Percentiles rank a stretch among this genome's conserved stretches.
Evolutionary conservation across 2,329 filamentous ascomycete genomes (phyloP).

Genomic region (Chrysosphaeria jannelii): DNA sequence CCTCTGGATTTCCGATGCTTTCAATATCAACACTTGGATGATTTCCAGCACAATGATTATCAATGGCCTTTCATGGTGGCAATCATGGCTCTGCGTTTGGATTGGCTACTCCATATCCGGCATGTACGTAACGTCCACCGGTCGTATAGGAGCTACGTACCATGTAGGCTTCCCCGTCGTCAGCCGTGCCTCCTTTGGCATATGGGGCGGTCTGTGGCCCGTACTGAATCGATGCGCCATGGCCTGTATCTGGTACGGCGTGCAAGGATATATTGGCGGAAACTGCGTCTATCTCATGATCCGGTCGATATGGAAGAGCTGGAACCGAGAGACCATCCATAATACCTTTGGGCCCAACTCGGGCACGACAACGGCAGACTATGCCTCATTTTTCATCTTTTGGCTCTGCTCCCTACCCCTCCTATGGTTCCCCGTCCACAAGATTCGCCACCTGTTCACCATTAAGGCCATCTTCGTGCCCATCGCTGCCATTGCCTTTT

Average conservation of each 20-base stretch:
- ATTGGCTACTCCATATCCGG: slow-evolving; percentile 1
- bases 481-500: slow-evolving; percentile 8
- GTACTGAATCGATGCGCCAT: slow-evolving; percentile 2
- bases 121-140: slow-evolving; percentile 1
- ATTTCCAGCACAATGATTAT: slow-evolving; percentile 1
- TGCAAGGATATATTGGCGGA: slow-evolving; percentile 4
- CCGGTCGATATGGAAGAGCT: slow-evolving; percentile 8
- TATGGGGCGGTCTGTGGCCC: slow-evolving; percentile 2
- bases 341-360: slow-evolving; percentile 9
- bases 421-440: slow-evolving; percentile 10
- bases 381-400: slow-evolving; percentile 10
- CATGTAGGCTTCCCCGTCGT: slow-evolving; percentile 4
- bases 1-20: too few relatives aligned
- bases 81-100: slow-evolving; percentile 2
- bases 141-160: slow-evolving; percentile 3
- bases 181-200: slow-evolving; percentile 3
- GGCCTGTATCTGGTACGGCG: slow-evolving; percentile 3
- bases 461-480: slow-evolving; percentile 9
- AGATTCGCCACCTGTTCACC: slow-evolving; percentile 9
- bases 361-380: slow-evolving; percentile 10
- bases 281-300: slow-evolving; percentile 5
- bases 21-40: too few relatives aligned
- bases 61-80: slow-evolving; percentile 4
- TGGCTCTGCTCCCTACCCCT: slow-evolving; percentile 12
- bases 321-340: too few relatives aligned